Percentiles rank a stretch among this genome's conserved stretches.
Evolutionary conservation across 2,329 filamentous ascomycete genomes (phyloP).

Genomic region (Davidsoniella neocaledoniae): DNA sequence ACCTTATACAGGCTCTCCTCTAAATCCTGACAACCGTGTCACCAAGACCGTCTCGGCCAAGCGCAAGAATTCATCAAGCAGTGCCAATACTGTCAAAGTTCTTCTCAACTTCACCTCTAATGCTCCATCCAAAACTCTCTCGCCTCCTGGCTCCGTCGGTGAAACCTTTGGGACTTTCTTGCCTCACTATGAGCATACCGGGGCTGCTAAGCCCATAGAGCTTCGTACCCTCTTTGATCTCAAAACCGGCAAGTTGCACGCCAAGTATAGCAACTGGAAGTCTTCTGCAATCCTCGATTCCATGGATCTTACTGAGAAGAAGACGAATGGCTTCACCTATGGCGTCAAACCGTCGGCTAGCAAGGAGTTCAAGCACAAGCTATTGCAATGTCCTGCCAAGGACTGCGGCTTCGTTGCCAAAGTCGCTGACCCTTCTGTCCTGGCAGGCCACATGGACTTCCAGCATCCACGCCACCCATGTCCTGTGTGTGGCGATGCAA

Average conservation of each 20-base stretch:
- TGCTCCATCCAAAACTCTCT: neutral
- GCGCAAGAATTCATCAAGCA: too few relatives aligned
- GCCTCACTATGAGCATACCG: constrained; percentile 3
- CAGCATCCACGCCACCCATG: constrained; percentile 4
- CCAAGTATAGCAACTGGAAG: constrained; percentile 4
- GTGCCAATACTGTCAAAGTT: too few relatives aligned
- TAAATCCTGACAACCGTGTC: too few relatives aligned
- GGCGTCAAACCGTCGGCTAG: neutral
- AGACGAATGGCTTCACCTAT: neutral
- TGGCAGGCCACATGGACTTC: constrained; percentile 6
- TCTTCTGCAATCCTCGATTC: neutral
- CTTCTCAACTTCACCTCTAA: too few relatives aligned
- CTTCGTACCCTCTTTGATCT: neutral
- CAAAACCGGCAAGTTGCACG: constrained; percentile 3
- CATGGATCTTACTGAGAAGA: neutral
- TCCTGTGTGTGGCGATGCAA: neutral
- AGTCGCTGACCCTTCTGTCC: neutral
- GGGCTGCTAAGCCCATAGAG: neutral
- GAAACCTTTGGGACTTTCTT: neutral
- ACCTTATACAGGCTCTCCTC: too few relatives aligned
- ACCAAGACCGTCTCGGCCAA: too few relatives aligned
- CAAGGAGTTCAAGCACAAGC: neutral
- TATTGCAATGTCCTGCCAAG: constrained; percentile 6
- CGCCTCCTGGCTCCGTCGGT: neutral
- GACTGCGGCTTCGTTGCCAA: constrained; percentile 7